Percentiles rank a stretch among this genome's conserved stretches.
Evolutionary conservation across 2,329 filamentous ascomycete genomes (phyloP).

Genomic region (Pseudogymnoascus sp.): DNA sequence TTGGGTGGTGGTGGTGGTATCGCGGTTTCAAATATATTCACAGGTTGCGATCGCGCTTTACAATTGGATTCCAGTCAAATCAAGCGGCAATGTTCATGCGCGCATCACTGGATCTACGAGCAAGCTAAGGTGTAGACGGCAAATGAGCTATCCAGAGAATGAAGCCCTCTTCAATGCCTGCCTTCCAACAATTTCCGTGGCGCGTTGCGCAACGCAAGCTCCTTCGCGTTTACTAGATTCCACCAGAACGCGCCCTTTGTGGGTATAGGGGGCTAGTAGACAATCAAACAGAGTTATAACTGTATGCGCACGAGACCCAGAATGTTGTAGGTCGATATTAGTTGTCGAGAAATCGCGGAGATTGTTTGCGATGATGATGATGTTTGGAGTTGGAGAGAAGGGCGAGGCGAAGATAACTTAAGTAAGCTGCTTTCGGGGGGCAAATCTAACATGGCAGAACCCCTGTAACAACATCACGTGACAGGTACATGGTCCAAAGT

Average conservation of each 20-base stretch:
- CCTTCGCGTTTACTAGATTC: slow-evolving; percentile 2
- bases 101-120: slow-evolving; percentile 28
- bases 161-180: slow-evolving; percentile 11
- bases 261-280: not conserved
- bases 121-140: slow-evolving; percentile 24
- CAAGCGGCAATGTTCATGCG: slow-evolving; percentile 27
- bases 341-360: not conserved
- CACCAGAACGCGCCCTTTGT: not conserved
- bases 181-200: slow-evolving; percentile 5
- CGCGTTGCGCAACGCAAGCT: slow-evolving; percentile 6
- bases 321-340: not conserved
- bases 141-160: slow-evolving; percentile 21
- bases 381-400: not conserved
- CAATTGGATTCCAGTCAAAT: slow-evolving; percentile 24
- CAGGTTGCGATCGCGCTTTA: slow-evolving; percentile 22
- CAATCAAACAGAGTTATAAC: slow-evolving; percentile 8
- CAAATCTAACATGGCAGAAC: not conserved
- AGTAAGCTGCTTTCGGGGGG: not conserved
- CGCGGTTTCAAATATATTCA: slow-evolving; percentile 17
- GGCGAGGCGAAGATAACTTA: not conserved
- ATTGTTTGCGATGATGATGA: slow-evolving; percentile 3
- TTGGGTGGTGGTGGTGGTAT: slow-evolving; percentile 21
- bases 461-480: not conserved
- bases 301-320: slow-evolving; percentile 1
- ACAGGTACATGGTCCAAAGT: not conserved